Percentiles rank a stretch among this genome's conserved stretches.
Evolutionary conservation across 192 early-diverging fungal species (phyloP).

Genomic region (Coemansia sp.): DNA sequence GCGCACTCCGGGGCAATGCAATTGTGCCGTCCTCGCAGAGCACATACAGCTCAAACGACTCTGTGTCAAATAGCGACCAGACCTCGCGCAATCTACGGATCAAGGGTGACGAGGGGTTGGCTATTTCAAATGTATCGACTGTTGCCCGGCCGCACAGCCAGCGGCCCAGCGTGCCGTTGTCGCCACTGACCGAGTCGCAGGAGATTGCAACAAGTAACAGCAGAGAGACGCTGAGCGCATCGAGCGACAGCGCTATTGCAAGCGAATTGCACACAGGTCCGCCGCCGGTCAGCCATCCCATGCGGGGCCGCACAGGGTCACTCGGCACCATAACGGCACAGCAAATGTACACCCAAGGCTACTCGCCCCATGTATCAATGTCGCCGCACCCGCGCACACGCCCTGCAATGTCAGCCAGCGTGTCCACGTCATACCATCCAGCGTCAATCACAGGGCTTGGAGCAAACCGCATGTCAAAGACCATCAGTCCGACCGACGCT

Average conservation of each 20-base stretch:
- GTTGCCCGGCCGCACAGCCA: slow-evolving; percentile 11
- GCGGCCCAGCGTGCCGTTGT: slow-evolving; percentile 13
- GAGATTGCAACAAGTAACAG: slow-evolving; percentile 21
- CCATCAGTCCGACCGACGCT: slow-evolving; percentile 19
- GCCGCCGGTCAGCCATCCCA: neutral
- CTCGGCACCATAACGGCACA: slow-evolving; percentile 20
- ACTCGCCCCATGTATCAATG: neutral
- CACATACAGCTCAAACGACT: slow-evolving; percentile 22
- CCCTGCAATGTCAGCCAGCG: slow-evolving; percentile 1
- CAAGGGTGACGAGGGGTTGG: slow-evolving; percentile 28
- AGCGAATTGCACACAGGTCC: slow-evolving; percentile 1
- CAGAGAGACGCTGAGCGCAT: slow-evolving; percentile 23
- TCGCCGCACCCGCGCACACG: slow-evolving; percentile 12
- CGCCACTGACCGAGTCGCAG: slow-evolving; percentile 47
- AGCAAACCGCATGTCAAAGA: slow-evolving; percentile 32
- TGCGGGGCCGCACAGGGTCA: slow-evolving; percentile 33
- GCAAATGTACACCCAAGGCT: slow-evolving; percentile 21
- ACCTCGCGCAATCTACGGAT: neutral
- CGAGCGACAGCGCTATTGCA: neutral
- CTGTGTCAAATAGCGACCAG: slow-evolving; percentile 9
- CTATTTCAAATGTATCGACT: slow-evolving; percentile 13
- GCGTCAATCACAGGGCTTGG: neutral
- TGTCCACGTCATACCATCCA: slow-evolving; percentile 11
- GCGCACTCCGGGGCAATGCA: neutral
- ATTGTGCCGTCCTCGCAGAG: slow-evolving; percentile 9